Conservation (phyloP, 2,329 filamentous ascomycete species). For the Alternaria dauci region DNA sequence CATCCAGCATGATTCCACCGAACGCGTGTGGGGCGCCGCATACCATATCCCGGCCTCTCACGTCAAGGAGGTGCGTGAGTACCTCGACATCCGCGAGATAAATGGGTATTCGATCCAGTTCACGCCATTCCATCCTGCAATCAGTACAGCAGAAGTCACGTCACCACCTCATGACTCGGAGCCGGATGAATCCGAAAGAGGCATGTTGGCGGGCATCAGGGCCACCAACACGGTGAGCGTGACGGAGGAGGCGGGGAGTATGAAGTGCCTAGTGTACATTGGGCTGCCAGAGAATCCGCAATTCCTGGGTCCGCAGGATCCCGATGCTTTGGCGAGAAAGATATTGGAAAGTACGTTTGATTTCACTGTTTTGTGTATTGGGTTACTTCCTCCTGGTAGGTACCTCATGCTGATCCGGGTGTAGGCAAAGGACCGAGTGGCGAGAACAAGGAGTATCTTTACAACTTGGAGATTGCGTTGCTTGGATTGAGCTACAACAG, state of each 20-base stretch:
- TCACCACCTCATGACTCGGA: neutral
- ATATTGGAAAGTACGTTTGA: constrained; percentile 70
- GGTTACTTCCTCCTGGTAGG: neutral
- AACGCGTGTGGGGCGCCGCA: constrained; percentile 86
- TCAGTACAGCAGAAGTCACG: constrained; percentile 37
- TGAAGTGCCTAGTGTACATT: constrained; percentile 81
- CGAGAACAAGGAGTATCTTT: constrained; percentile 88
- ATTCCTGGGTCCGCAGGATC: constrained; percentile 85
- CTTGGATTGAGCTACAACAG: constrained; percentile 76
- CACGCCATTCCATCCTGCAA: constrained; percentile 78
- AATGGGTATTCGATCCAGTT: constrained; percentile 97
- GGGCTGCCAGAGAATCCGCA: constrained; percentile 92
- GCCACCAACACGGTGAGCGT: constrained; percentile 44
- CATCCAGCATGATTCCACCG: constrained; percentile 58
- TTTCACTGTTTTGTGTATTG: neutral
- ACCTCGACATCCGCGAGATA: constrained; percentile 95
- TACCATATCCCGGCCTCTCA: constrained; percentile 79
- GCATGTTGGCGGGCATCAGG: constrained; percentile 35
- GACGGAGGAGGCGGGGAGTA: neutral
- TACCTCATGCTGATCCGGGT: neutral
- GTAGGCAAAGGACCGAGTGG: constrained; percentile 75
- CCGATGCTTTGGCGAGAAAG: constrained; percentile 77
- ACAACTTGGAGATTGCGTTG: constrained; percentile 79
- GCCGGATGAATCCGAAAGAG: neutral
- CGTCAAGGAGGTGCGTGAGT: constrained; percentile 82